phyloP scores from a whole-genome alignment of 2,329 filamentous ascomycete species.

The Colletotrichum cordylinicola region DNA sequence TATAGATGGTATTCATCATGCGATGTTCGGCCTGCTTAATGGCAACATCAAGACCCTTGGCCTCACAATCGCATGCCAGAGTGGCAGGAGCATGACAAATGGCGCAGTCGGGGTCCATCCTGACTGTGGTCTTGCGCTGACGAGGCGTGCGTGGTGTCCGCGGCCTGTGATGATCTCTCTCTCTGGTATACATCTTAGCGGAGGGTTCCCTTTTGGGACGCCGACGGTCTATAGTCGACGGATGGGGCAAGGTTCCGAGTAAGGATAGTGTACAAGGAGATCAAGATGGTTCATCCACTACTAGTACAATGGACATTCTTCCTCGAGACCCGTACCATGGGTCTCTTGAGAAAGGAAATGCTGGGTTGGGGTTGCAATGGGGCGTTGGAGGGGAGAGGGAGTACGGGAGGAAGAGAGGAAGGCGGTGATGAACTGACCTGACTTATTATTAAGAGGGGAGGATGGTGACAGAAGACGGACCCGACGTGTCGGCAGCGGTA shows the following conservation, averaged over 20 bases:
- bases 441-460: constrained; percentile 21
- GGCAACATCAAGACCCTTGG: constrained; percentile 67
- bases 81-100: constrained; percentile 68
- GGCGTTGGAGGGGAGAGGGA: constrained; percentile 26
- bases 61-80: constrained; percentile 69
- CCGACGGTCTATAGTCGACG: constrained; percentile 14
- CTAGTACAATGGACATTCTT: constrained; percentile 26
- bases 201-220: constrained; percentile 26
- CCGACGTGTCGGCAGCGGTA: constrained; percentile 11
- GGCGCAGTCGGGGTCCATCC: constrained; percentile 74
- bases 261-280: constrained; percentile 36
- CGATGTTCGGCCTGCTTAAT: constrained; percentile 67
- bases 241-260: neutral
- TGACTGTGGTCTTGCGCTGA: constrained; percentile 54
- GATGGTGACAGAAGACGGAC: neutral
- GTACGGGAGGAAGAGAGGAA: constrained; percentile 23
- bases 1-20: constrained; percentile 68
- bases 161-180: constrained; percentile 28
- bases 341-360: constrained; percentile 34
- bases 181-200: constrained; percentile 60
- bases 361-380: constrained; percentile 21
- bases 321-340: constrained; percentile 37
- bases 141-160: constrained; percentile 21
- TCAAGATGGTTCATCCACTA: constrained; percentile 24
- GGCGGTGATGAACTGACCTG: constrained; percentile 26